A percentile compares a stretch with the other conserved stretches of the same genome.
Evolutionary conservation across 768 basidiomycete genomes (phyloP).

Genomic region (Kwoniella newhampshirensis): DNA sequence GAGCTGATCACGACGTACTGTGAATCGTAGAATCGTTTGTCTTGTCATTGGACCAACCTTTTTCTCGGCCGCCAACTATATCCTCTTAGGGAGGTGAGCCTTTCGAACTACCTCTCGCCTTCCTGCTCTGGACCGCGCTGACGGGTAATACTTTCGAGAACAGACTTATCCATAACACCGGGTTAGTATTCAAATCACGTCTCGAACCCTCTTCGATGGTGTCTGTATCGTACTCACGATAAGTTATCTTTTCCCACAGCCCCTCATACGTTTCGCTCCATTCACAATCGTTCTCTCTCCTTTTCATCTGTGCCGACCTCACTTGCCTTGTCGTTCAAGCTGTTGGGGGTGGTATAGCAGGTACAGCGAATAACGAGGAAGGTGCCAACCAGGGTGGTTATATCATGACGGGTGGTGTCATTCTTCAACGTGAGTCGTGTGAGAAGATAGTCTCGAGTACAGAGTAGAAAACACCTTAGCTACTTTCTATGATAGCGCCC

Average conservation of each 20-base stretch:
- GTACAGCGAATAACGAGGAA: conserved; percentile 47
- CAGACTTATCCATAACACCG: conserved; percentile 57
- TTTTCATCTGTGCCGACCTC: conserved; percentile 57
- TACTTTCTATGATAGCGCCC: no score
- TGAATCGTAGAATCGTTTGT: conserved; percentile 56
- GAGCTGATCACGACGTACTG: neutral
- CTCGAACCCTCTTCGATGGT: conserved; percentile 6
- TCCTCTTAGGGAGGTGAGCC: conserved; percentile 61
- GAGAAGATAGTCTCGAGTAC: no score
- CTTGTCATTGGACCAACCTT: conserved; percentile 64
- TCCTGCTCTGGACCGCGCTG: neutral
- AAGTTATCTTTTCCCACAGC: conserved; percentile 1
- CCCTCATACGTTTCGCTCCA: conserved; percentile 29
- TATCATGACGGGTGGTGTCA: conserved; percentile 64
- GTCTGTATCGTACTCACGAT: neutral
- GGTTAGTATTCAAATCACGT: conserved; percentile 7
- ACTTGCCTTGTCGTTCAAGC: conserved; percentile 67
- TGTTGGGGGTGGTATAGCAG: conserved; percentile 63
- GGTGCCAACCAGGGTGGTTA: conserved; percentile 56
- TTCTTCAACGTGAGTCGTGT: conserved; percentile 60
- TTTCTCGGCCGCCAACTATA: conserved; percentile 61
- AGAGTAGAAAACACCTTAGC: no score
- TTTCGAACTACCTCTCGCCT: neutral
- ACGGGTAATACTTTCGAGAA: neutral
- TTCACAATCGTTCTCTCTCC: conserved; percentile 36